phyloP scores from a whole-genome alignment of 1,284 basidiomycete genomes.

The Sporisorium reilianum region DNA sequence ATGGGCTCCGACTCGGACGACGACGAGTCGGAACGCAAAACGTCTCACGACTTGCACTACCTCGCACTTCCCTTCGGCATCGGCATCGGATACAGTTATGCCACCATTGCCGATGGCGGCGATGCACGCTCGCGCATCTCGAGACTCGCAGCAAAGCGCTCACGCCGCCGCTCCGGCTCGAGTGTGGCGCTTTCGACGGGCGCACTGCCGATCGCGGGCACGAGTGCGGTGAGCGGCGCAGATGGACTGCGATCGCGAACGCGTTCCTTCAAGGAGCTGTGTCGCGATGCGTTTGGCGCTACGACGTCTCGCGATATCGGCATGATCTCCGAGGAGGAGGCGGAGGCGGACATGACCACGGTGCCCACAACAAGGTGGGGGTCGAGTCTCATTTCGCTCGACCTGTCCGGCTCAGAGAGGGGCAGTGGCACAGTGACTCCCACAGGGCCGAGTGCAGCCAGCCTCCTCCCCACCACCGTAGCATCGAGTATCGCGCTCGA shows the following conservation, averaged over 20 bases:
- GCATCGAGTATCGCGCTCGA: slow-evolving; percentile 28
- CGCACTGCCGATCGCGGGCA: slow-evolving; percentile 28
- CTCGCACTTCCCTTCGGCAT: slow-evolving; percentile 47
- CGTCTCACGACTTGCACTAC: slow-evolving; percentile 38
- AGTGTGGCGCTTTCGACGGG: slow-evolving; percentile 31
- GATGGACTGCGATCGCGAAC: slow-evolving; percentile 39
- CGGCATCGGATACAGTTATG: slow-evolving; percentile 50
- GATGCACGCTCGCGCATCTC: slow-evolving; percentile 28
- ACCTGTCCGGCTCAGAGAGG: slow-evolving; percentile 26
- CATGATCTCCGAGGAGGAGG: slow-evolving; percentile 35
- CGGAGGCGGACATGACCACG: slow-evolving; percentile 24
- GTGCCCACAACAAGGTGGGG: slow-evolving; percentile 30
- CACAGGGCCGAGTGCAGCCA: slow-evolving; percentile 16
- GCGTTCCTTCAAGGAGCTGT: slow-evolving; percentile 45
- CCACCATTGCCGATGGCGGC: slow-evolving; percentile 29
- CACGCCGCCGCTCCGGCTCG: slow-evolving; percentile 14
- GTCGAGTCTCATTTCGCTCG: slow-evolving; percentile 28
- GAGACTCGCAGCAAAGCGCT: slow-evolving; percentile 20
- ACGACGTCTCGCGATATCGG: slow-evolving; percentile 22
- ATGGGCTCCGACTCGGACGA: slow-evolving; percentile 28
- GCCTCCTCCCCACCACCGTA: slow-evolving; percentile 4
- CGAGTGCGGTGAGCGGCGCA: slow-evolving; percentile 12
- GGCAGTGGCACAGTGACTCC: slow-evolving; percentile 36
- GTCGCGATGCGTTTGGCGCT: slow-evolving; percentile 29
- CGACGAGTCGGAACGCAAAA: slow-evolving; percentile 26